Conservation (phyloP, 2,329 filamentous ascomycete species). For the Waltergamsia citrina region DNA sequence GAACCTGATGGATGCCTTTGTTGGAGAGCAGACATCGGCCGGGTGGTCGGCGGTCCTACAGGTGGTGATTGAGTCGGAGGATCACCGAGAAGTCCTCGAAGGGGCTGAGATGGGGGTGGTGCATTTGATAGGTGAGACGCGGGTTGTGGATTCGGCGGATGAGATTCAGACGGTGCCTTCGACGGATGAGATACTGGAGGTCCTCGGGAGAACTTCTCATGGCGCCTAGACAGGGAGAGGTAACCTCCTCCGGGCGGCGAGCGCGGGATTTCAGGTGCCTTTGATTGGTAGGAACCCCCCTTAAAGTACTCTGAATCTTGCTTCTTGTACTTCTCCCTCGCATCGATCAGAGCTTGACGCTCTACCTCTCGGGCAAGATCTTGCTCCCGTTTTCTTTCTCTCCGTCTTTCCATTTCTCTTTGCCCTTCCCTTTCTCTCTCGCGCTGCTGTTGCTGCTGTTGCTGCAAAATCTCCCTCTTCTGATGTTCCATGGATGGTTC, state of each 20-base stretch:
- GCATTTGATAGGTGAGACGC: not conserved
- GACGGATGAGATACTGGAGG: too few relatives aligned
- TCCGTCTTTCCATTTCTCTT: constrained; percentile 12
- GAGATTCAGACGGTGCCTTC: too few relatives aligned
- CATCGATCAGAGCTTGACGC: constrained; percentile 12
- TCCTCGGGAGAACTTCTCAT: constrained; percentile 33
- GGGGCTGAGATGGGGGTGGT: constrained; percentile 10
- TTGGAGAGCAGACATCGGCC: constrained; percentile 27
- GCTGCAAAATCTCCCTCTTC: constrained; percentile 15
- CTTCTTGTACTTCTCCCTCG: too few relatives aligned
- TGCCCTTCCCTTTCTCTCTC: constrained; percentile 11
- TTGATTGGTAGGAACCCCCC: too few relatives aligned
- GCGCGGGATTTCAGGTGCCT: constrained; percentile 26
- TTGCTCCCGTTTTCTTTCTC: constrained; percentile 18
- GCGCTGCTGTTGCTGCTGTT: constrained; percentile 6
- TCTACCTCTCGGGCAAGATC: constrained; percentile 15
- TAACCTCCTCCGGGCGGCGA: constrained; percentile 31
- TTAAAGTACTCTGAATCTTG: too few relatives aligned
- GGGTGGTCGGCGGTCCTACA: constrained; percentile 23
- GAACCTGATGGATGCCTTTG: constrained; percentile 20
- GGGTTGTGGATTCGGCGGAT: too few relatives aligned
- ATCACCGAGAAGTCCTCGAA: constrained; percentile 30
- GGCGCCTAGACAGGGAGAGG: constrained; percentile 24
- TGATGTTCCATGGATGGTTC: constrained; percentile 23
- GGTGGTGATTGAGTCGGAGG: constrained; percentile 25